Base-by-base conservation (phyloP, 2,329 filamentous ascomycete genomes). In the Alternaria postmessia region DNA sequence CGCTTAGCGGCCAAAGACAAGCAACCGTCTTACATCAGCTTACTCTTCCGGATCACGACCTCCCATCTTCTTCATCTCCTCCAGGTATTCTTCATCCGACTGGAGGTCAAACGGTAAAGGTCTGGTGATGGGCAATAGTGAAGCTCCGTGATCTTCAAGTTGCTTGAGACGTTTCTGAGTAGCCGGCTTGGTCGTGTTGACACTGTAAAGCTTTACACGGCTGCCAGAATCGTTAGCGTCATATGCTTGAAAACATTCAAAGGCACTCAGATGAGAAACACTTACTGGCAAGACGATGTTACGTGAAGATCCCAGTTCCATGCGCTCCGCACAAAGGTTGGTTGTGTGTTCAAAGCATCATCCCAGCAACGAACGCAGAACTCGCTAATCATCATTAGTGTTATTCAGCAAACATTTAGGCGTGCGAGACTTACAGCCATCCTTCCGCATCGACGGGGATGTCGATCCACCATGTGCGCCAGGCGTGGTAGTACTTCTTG, bases 261-360 rank as follows among this genome's bases (percentile, higher is more conserved):
- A 28, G 5, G 1, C 8, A 11, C 3, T 14, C 6, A 7, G 8
- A 51, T 14, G n/a, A 2, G 0, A 30, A 3, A 8, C 36, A 61
- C 72, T 59, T 66, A 72, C 71, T 90, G 88, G 57, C 85, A 88
- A 0, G 83, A 87, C 7, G 82, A 86, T 0, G 88, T 90, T 4
- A 90, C 87, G 68, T 90, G 88, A 20, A 90, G 75, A 16, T 85
- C 88, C 87, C 87, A 90, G 68, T 90, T 90, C 84, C 81, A 82
- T 48, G 81, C 80, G 39, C 73, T 78, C 43, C 80, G 72, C 46
- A 82, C 80, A 63, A 69, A 79, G 0, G 78, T 79, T 8, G 81
- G 81, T 64, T 82, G 80, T 1, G 81, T 82, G 59, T 82, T 83
- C 58, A 82, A 56, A n/a, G 80, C 77, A 67, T 81, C 79, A 46